Percentiles rank a stretch among this genome's conserved stretches.
phyloP scores from a whole-genome alignment of 2,329 filamentous ascomycete genomes.

The Blumeria graminis region DNA sequence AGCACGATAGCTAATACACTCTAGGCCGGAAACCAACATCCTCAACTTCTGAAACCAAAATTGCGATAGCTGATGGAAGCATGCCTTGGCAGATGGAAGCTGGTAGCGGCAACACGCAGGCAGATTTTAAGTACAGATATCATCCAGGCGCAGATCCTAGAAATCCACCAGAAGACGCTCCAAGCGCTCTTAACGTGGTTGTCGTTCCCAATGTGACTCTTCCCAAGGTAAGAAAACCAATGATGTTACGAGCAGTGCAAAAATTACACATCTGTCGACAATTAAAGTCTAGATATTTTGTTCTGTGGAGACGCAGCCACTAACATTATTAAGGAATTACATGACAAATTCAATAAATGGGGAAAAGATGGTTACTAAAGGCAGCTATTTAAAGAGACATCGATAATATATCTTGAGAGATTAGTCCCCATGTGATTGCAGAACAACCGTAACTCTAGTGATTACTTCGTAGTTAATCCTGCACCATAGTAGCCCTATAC shows the following conservation, averaged over 20 bases:
- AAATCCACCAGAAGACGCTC: slow-evolving; percentile 62
- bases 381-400: neutral
- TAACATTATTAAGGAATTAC: slow-evolving; percentile 38
- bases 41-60: slow-evolving; percentile 55
- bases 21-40: slow-evolving; percentile 65
- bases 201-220: slow-evolving; percentile 84
- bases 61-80: slow-evolving; percentile 48
- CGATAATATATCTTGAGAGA: no score
- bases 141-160: slow-evolving; percentile 46
- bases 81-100: slow-evolving; percentile 76
- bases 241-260: slow-evolving; percentile 2
- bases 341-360: slow-evolving; percentile 99
- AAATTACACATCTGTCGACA: neutral
- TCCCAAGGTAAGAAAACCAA: slow-evolving; percentile 40
- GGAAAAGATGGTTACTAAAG: slow-evolving; percentile 65
- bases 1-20: slow-evolving; percentile 8
- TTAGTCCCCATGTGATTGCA: no score
- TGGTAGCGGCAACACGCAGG: slow-evolving; percentile 27
- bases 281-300: neutral
- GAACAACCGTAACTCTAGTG: no score
- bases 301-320: neutral
- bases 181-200: slow-evolving; percentile 84
- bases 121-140: slow-evolving; percentile 29
- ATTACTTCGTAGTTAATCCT: no score
- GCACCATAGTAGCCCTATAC: neutral